A percentile compares a stretch with the other conserved stretches of the same genome.
These are phyloP conservation scores for Mycena galericulata DNA, from an alignment of 768 basidiomycete species.

Conservation along the genomic window DNA sequence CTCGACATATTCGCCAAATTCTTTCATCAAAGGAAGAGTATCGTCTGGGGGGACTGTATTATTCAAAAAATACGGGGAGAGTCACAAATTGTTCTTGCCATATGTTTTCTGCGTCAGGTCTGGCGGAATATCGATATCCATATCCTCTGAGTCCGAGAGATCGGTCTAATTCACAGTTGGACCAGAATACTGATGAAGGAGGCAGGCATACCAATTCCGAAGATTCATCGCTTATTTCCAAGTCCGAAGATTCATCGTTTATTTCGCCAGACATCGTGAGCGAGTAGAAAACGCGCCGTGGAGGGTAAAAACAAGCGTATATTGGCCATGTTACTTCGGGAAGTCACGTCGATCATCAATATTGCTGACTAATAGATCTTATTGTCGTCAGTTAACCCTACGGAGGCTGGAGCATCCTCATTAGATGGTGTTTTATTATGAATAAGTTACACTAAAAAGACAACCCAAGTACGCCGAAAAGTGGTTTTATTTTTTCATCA, in stretches of 20 bases:
- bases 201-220: slow-evolving; percentile 1
- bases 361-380: too few relatives aligned
- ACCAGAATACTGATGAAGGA: not conserved
- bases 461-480: too few relatives aligned
- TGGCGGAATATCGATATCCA: not conserved
- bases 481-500: too few relatives aligned
- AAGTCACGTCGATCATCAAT: too few relatives aligned
- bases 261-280: slow-evolving; percentile 2
- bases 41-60: slow-evolving; percentile 16
- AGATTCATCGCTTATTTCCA: not conserved
- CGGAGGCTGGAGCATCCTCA: too few relatives aligned
- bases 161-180: slow-evolving; percentile 7
- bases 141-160: slow-evolving; percentile 1
- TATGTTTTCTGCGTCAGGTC: slow-evolving; percentile 11
- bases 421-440: too few relatives aligned
- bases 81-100: slow-evolving; percentile 4
- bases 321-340: not conserved
- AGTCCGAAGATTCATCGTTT: not conserved
- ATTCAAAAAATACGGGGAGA: too few relatives aligned
- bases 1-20: not conserved
- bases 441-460: too few relatives aligned
- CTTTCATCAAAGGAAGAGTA: slow-evolving; percentile 5
- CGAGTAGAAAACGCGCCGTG: slow-evolving; percentile 17
- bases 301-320: not conserved
- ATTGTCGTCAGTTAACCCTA: too few relatives aligned